Evolutionary conservation across 768 basidiomycete genomes (phyloP).

Genomic region (Glaciozyma antarctica): DNA sequence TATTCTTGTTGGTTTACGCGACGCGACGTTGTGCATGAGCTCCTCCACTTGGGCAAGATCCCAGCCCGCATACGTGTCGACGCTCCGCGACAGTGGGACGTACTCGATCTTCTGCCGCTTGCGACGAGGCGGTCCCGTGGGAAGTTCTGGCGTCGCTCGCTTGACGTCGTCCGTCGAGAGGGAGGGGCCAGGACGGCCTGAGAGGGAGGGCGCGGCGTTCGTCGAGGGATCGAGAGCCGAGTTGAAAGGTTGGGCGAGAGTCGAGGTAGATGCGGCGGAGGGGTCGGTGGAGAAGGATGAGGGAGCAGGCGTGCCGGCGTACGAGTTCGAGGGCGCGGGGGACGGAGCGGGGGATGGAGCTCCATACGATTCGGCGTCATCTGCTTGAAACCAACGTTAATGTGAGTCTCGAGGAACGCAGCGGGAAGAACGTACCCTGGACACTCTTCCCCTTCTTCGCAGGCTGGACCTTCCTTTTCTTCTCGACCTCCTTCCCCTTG

Average conservation of each 20-base stretch:
- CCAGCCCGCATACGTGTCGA: constrained; percentile 20
- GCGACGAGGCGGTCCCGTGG: constrained; percentile 12
- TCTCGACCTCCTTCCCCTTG: background rate
- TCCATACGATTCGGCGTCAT: background rate
- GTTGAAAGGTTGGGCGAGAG: background rate
- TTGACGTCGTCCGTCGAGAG: background rate
- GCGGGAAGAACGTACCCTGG: background rate
- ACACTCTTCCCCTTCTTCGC: background rate
- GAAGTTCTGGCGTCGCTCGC: background rate
- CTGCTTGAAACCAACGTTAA: background rate
- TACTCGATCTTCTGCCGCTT: constrained; percentile 33
- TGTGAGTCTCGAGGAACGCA: background rate
- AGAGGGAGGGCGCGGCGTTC: background rate
- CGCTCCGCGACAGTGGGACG: constrained; percentile 8
- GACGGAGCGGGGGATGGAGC: background rate
- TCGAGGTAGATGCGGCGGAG: background rate
- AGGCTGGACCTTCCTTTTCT: background rate
- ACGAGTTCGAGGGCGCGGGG: background rate
- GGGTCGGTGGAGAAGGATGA: background rate
- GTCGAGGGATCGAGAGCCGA: background rate
- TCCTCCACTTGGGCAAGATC: constrained; percentile 25
- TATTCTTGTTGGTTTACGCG: constrained; percentile 12
- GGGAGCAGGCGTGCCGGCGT: background rate
- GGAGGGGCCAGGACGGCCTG: background rate
- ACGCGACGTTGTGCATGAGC: background rate